Percentiles rank a stretch among this genome's conserved stretches.
These are phyloP conservation scores for Solanum acaule DNA, from an alignment of 257 asterid species.

Conservation along the genomic window DNA sequence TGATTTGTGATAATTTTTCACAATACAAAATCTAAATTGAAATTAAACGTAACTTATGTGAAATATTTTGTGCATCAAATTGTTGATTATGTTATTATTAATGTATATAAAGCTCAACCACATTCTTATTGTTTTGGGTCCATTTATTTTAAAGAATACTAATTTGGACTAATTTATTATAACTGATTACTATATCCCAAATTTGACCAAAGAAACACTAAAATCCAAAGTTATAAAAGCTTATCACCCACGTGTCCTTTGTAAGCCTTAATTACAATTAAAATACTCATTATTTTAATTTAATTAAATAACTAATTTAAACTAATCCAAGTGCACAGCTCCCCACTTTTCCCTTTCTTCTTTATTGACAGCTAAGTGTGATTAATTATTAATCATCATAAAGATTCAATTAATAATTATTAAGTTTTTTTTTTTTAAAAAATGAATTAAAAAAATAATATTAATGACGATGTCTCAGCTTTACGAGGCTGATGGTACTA, in stretches of 20 bases:
- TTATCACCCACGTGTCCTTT: conserved; percentile 14
- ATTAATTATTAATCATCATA: background rate
- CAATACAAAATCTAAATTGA: background rate
- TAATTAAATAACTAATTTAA: background rate
- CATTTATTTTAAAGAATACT: background rate
- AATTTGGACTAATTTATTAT: background rate
- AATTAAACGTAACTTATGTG: no score
- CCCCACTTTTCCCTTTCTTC: background rate
- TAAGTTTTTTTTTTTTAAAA: background rate
- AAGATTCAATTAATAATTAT: background rate
- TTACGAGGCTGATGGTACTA: conserved; percentile 17
- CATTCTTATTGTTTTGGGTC: background rate
- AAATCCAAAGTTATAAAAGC: background rate
- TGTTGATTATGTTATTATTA: background rate
- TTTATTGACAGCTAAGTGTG: conserved; percentile 13
- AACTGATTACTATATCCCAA: background rate
- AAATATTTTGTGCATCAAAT: no score
- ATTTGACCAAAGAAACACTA: background rate
- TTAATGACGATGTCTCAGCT: conserved; percentile 9
- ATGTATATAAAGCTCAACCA: background rate
- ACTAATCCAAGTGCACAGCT: background rate
- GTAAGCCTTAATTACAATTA: background rate
- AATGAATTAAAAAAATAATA: background rate
- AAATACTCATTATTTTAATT: background rate
- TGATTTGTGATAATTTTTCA: background rate